Conservation (phyloP, 768 basidiomycete genomes). For the Boletus subparvulus region DNA sequence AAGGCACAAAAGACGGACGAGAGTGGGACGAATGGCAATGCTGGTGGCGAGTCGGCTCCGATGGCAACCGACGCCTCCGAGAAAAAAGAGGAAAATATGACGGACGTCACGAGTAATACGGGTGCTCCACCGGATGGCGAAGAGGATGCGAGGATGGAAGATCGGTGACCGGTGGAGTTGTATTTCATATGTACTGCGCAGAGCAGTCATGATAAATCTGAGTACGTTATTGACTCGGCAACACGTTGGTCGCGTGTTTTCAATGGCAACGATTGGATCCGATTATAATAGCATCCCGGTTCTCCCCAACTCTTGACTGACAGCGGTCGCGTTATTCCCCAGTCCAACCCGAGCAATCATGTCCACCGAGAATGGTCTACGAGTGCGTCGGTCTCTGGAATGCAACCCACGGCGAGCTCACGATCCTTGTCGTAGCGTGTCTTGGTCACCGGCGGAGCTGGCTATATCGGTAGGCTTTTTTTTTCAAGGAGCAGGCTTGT, state of each 20-base stretch:
- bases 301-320: neutral
- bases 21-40: slow-evolving; percentile 12
- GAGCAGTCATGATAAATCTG: neutral
- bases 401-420: slow-evolving; percentile 6
- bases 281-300: neutral
- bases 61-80: slow-evolving; percentile 16
- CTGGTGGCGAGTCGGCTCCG: slow-evolving; percentile 37
- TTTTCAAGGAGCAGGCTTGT: neutral
- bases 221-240: neutral
- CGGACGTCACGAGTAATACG: slow-evolving; percentile 20
- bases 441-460: slow-evolving; percentile 78
- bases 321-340: neutral
- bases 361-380: slow-evolving; percentile 39
- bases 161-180: slow-evolving; percentile 21
- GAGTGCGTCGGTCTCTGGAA: slow-evolving; percentile 40
- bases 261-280: slow-evolving; percentile 5
- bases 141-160: slow-evolving; percentile 54
- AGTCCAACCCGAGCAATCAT: slow-evolving; percentile 16
- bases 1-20: slow-evolving; percentile 26
- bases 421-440: slow-evolving; percentile 46
- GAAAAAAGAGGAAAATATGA: slow-evolving; percentile 21
- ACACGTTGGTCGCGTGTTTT: slow-evolving; percentile 14
- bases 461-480: slow-evolving; percentile 73
- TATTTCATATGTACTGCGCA: neutral
- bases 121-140: slow-evolving; percentile 31